These are phyloP conservation scores for Piloderma croceum DNA, from an alignment of 768 basidiomycete species.

Conservation along the genomic window DNA sequence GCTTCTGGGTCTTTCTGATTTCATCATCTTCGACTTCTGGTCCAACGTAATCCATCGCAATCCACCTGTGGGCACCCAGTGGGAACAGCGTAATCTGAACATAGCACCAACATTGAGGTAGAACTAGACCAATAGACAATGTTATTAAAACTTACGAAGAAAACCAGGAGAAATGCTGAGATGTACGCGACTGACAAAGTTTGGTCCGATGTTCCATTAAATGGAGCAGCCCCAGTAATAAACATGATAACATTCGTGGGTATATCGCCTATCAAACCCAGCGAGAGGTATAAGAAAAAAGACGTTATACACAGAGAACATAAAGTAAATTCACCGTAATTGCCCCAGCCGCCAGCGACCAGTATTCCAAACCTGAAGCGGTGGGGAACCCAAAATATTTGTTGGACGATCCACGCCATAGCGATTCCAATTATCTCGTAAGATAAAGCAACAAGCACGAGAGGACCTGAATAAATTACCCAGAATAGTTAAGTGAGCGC, in stretches of 20 bases:
- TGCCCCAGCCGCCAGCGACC: constrained; percentile 64
- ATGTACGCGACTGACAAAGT: constrained; percentile 64
- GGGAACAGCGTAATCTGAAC: constrained; percentile 60
- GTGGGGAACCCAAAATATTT: constrained; percentile 73
- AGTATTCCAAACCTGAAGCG: constrained; percentile 68
- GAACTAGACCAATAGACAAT: neutral
- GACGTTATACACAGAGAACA: neutral
- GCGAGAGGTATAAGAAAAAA: too few relatives aligned
- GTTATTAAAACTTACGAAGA: constrained; percentile 37
- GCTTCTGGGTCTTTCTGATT: constrained; percentile 39
- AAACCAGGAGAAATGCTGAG: constrained; percentile 55
- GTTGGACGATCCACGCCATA: constrained; percentile 50
- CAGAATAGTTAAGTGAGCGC: neutral
- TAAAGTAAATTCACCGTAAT: constrained; percentile 70
- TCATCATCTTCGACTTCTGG: constrained; percentile 58
- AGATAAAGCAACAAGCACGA: constrained; percentile 53
- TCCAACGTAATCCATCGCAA: constrained; percentile 60
- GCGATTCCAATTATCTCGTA: constrained; percentile 53
- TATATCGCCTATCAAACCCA: constrained; percentile 21
- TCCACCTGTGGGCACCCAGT: constrained; percentile 46
- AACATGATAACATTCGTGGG: constrained; percentile 64
- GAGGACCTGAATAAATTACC: constrained; percentile 41
- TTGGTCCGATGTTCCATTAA: constrained; percentile 52
- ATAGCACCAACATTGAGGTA: neutral
- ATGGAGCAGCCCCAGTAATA: constrained; percentile 55